Evolutionary conservation across 2,329 filamentous ascomycete genomes (phyloP).

Genomic region (Colletotrichum destructivum): DNA sequence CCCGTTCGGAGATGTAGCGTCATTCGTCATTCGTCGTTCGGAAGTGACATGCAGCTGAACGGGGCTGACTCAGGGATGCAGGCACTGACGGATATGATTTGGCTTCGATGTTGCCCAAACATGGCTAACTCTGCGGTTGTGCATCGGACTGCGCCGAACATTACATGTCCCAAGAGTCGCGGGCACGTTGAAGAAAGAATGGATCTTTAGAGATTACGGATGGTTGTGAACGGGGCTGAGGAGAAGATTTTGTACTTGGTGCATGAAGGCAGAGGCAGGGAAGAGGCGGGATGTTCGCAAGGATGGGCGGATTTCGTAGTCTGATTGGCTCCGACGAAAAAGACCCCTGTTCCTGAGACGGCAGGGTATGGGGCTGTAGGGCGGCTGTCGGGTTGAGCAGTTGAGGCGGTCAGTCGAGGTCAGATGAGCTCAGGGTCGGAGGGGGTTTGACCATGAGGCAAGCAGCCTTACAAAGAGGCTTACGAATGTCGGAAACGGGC

Average conservation of each 20-base stretch:
- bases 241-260: constrained; percentile 34
- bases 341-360: constrained; percentile 37
- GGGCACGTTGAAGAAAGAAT: constrained; percentile 18
- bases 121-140: not conserved
- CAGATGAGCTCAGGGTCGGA: constrained; percentile 39
- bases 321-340: constrained; percentile 26
- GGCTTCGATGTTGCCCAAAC: not conserved
- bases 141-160: constrained; percentile 6
- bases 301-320: constrained; percentile 16
- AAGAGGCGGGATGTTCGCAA: constrained; percentile 37
- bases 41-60: constrained; percentile 19
- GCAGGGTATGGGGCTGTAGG: constrained; percentile 22
- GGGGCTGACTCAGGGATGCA: constrained; percentile 3
- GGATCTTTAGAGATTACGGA: constrained; percentile 28
- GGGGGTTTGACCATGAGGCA: constrained; percentile 18
- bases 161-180: constrained; percentile 8
- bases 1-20: constrained; percentile 17
- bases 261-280: constrained; percentile 39
- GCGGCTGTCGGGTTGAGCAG: constrained; percentile 36
- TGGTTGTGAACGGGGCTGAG: constrained; percentile 22
- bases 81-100: constrained; percentile 5
- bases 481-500: not conserved
- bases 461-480: constrained; percentile 21
- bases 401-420: constrained; percentile 40
- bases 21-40: constrained; percentile 28